Base-by-base conservation (phyloP, 148 eudicot species). In the Vaccinium vitisidaea region DNA sequence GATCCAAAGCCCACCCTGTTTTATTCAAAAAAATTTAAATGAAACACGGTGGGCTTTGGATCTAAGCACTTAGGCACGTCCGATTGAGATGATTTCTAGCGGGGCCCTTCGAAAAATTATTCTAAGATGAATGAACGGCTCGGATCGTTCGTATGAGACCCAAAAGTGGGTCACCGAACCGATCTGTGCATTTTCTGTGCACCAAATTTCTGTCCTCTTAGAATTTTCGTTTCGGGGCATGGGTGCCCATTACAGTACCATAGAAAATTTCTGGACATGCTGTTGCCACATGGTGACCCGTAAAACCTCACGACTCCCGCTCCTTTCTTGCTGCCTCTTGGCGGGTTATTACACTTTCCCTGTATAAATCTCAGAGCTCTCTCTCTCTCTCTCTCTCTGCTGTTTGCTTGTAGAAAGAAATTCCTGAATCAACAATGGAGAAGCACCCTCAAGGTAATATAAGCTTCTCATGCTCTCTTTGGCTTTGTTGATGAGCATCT, bases 391-490 rank as follows among this genome's bases (percentile, higher is more conserved):
- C 80, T 78, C 43, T 79, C 49, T 55, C 15, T 4, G 14, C 49
- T 32, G 25, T 30, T 30, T 56, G 54, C 18, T 75, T 19, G 67
- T 13, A 2, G 39, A 7, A 25, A 21, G 25, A 65, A 67, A 67
- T 8, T 50, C 83, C 80, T 25, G 39, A 70, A 83, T 59, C 83
- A 25, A 55, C 55, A 54, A 86, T 87, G 88, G 86, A 83, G 50
- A 80, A 80, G 8, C 9, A 84, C 81, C 77, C 76, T 80, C 79
- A 83, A 79, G 88, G 85, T 83, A 79, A 21, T 2, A 27, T 27
- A 13, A 12, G 16, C 10, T 11, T 78, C n/a, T 23, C 18, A 30
- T 53, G 70, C 19, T 19, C 52, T 36, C 16, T 18, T 25, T 16
- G 48, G 14, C 16, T 55, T 55, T 27, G 48, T 4, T 36, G 32